Base-by-base conservation (phyloP, 192 early-diverging fungal genomes). In the Coemansia sp. region DNA sequence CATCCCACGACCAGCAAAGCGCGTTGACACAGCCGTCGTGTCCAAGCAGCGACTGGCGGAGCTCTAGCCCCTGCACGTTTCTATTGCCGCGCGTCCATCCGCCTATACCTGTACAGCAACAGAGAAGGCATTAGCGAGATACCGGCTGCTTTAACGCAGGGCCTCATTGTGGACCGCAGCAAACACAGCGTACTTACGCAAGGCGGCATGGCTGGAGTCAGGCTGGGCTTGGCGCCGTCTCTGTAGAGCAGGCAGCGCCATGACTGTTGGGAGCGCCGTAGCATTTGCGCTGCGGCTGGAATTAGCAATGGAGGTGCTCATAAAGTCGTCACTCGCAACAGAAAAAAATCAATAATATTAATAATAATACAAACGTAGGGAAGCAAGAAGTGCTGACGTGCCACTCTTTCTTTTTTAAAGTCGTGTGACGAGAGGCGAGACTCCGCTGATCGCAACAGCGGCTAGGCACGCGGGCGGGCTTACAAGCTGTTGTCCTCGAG, bases 1-100 rank as follows among this genome's bases (percentile, higher is more conserved):
- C 89, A 24, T 74, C 76, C 41, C 24, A 61, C 25, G 87, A 87
- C 87, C 87, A 89, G 47, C 72, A 77, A 20, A 86, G 56, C 35
- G 73, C 73, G 60, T 80, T 85, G 15, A 79, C 73, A 49, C 76
- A 79, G 49, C 81, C 81, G 32, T 69, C 62, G 49, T 77, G 76
- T 3, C 74, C 76, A 3, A 67, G 67, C 38, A 84, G 70, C 25
- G 76, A 59, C 58, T 79, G 70, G 3, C 47, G 64, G 19, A 79
- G 56, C 57, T 69, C 70, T 1, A 77, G 32, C 6, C 36, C 40
- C n/a, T 65, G 40, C 6, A 76, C 43, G 27, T 62, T 69, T 38
- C 65, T 53, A 19, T 15, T 43, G 42, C 39, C 27, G 20, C 56
- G 63, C 25, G 73, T 56, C 78, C 78, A 80, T 31, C 62, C 19